phyloP scores from a whole-genome alignment of 495 filamentous ascomycete genomes.

The Trichodelitschia bisporula region DNA sequence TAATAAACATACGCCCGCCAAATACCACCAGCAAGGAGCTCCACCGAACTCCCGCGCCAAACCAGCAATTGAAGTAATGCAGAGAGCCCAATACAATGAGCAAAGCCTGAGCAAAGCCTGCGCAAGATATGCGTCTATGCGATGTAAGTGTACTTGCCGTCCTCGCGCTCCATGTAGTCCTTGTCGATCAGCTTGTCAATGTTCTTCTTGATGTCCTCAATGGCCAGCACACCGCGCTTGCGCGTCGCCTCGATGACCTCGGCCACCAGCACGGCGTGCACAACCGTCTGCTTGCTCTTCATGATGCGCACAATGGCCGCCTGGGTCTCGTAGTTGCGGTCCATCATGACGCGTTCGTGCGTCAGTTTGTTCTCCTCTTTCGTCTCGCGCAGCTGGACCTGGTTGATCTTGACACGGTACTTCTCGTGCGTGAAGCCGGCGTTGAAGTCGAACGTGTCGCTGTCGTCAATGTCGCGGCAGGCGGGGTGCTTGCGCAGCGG shows the following conservation, averaged over 20 bases:
- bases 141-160: slow-evolving; percentile 54
- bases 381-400: slow-evolving; percentile 91
- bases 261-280: slow-evolving; percentile 52
- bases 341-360: slow-evolving; percentile 66
- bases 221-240: slow-evolving; percentile 58
- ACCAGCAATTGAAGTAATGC: too few species aligned
- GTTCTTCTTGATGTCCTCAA: slow-evolving; percentile 76
- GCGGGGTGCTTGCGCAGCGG: slow-evolving; percentile 75
- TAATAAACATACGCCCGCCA: too few species aligned
- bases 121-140: slow-evolving; percentile 27
- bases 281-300: slow-evolving; percentile 81
- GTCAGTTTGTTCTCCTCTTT: slow-evolving; percentile 77
- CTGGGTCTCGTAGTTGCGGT: slow-evolving; percentile 87
- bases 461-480: slow-evolving; percentile 48
- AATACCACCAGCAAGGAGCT: too few species aligned
- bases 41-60: too few species aligned
- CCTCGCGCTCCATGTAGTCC: slow-evolving; percentile 74
- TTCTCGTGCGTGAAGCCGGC: slow-evolving; percentile 49
- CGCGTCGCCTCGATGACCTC: slow-evolving; percentile 80
- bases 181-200: slow-evolving; percentile 93
- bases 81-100: too few species aligned
- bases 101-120: too few species aligned
- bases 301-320: slow-evolving; percentile 93
- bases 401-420: slow-evolving; percentile 92
- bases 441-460: slow-evolving; percentile 68